Conservation (phyloP, 2,329 filamentous ascomycete genomes). For the Leptographium lundbergii region DNA sequence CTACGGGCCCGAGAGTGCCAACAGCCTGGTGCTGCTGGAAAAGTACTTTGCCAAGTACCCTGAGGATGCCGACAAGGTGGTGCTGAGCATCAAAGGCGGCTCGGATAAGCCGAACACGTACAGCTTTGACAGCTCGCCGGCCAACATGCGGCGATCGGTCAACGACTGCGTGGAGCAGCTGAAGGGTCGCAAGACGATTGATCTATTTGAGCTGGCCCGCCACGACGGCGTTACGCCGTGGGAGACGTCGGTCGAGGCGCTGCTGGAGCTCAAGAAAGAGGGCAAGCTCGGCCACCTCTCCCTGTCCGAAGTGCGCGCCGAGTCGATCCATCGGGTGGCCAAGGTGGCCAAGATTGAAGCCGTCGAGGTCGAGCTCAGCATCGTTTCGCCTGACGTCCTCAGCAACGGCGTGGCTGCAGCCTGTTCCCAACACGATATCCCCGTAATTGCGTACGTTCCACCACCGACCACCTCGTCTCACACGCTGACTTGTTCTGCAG, state of each 20-base stretch:
- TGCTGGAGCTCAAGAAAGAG: slow-evolving; percentile 37
- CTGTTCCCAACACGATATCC: slow-evolving; percentile 39
- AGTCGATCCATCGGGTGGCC: slow-evolving; percentile 25
- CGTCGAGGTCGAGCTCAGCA: slow-evolving; percentile 42
- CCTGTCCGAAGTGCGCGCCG: slow-evolving; percentile 34
- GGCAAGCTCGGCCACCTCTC: slow-evolving; percentile 29
- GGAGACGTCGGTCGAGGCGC: slow-evolving; percentile 27
- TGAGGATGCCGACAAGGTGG: slow-evolving; percentile 47
- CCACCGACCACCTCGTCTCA: neutral
- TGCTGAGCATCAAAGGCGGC: slow-evolving; percentile 51
- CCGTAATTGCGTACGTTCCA: slow-evolving; percentile 34
- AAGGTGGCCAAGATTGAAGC: slow-evolving; percentile 27
- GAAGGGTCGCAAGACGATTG: slow-evolving; percentile 41
- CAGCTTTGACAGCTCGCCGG: slow-evolving; percentile 36
- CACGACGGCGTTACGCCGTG: slow-evolving; percentile 38
- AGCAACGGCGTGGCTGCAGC: slow-evolving; percentile 36
- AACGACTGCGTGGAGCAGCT: slow-evolving; percentile 40
- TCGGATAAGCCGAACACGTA: slow-evolving; percentile 11
- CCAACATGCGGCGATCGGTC: slow-evolving; percentile 41
- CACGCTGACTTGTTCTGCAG: neutral
- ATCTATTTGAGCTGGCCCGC: slow-evolving; percentile 47
- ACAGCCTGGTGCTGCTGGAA: slow-evolving; percentile 44
- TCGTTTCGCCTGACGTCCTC: slow-evolving; percentile 35
- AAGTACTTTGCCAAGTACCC: slow-evolving; percentile 52
- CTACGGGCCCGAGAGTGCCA: slow-evolving; percentile 47